A percentile compares a stretch with the other conserved stretches of the same genome.
phyloP scores from a whole-genome alignment of 1,284 basidiomycete species.

The Ustilago crameri region DNA sequence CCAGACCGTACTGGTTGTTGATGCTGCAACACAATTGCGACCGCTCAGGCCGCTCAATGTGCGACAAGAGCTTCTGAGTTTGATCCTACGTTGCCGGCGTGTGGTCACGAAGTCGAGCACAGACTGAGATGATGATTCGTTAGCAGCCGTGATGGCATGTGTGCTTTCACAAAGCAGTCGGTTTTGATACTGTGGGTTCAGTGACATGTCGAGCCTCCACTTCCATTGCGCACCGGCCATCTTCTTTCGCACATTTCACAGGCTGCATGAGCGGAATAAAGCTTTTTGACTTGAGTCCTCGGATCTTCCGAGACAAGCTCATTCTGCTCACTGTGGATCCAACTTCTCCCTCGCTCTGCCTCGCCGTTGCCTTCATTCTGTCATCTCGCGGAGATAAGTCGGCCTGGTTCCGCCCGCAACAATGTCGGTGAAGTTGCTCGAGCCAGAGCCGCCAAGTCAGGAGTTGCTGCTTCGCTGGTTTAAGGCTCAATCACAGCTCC shows the following conservation, averaged over 20 bases:
- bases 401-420: not conserved
- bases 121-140: too few relatives aligned
- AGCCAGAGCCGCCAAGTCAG: conserved; percentile 39
- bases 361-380: not conserved
- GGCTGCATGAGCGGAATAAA: not conserved
- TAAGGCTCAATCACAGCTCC: conserved; percentile 76
- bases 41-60: too few relatives aligned
- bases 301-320: not conserved
- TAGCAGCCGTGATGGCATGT: too few relatives aligned
- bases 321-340: not conserved
- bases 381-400: conserved; percentile 2
- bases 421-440: conserved; percentile 27
- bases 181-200: not conserved
- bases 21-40: too few relatives aligned
- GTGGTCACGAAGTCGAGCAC: too few relatives aligned
- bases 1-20: too few relatives aligned
- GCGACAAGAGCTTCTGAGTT: too few relatives aligned
- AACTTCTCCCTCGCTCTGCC: not conserved
- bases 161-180: too few relatives aligned
- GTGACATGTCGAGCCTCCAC: not conserved
- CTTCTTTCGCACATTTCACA: not conserved
- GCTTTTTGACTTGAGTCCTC: conserved; percentile 1
- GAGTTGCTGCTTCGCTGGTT: conserved; percentile 74
- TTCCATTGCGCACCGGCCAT: not conserved
- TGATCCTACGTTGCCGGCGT: too few relatives aligned